phyloP scores from a whole-genome alignment of 2,329 filamentous ascomycete genomes.

The Drechslerella dactyloides region DNA sequence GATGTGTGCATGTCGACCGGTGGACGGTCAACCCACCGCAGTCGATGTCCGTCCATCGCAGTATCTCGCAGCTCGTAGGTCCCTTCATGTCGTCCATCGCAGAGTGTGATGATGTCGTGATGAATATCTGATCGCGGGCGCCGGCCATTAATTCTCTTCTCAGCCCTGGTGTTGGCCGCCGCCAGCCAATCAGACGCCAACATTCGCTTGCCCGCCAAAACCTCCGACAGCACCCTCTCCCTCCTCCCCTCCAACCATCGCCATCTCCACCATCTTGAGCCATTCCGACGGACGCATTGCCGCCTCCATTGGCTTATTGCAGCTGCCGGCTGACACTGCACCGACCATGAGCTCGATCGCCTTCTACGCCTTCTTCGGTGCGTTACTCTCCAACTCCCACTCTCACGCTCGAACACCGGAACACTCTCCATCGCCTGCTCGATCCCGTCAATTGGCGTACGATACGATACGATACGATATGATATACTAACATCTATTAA shows the following conservation, averaged over 20 bases:
- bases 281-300: neutral
- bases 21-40: no score
- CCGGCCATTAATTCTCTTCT: no score
- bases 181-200: no score
- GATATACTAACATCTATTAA: constrained; percentile 5
- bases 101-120: no score
- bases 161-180: no score
- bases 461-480: no score
- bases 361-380: constrained; percentile 49
- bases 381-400: neutral
- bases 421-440: neutral
- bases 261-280: neutral
- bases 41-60: no score
- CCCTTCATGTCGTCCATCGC: no score
- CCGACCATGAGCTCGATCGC: constrained; percentile 35
- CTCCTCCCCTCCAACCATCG: neutral
- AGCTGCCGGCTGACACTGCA: neutral
- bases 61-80: no score
- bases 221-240: neutral
- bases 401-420: neutral
- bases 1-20: no score
- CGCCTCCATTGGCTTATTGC: neutral
- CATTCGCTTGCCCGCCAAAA: neutral
- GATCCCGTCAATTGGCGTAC: neutral
- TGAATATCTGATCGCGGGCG: no score